Base-by-base conservation (phyloP, 1,284 basidiomycete genomes). In the Apiotrichum sp. region DNA sequence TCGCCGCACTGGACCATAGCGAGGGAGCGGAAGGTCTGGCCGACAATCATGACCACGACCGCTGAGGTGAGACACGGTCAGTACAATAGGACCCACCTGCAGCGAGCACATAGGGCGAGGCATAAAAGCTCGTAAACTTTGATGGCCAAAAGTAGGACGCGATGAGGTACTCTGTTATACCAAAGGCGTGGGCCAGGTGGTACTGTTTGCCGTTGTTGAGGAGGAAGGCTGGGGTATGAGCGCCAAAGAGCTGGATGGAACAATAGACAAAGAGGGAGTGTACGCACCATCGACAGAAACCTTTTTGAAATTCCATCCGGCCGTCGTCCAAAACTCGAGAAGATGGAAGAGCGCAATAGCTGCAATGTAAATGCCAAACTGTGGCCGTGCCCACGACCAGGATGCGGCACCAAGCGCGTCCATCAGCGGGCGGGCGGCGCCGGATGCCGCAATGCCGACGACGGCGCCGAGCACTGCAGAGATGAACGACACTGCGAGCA, bases 1-100 rank as follows among this genome's bases (percentile, higher is more conserved):
- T 84, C 85, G 29, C 86, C 83, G 1, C 96, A 95, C 64, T 96
- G 90, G 52, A 98, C 87, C 96, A 99, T 99, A 14, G 96, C 93
- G 22, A 83, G 71, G 3, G 92, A 92, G 48, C 96, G 84, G 55
- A 97, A 70, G 0, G 77, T 62, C 77, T 98, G 96, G 1, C 91
- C 92, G 6, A 80, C 22, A 22, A 22, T 22, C 22, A 22, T 22
- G 22, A 22, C 22, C 22, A 22, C 22, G 22, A 22, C 22, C 22
- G 22, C 22, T 22, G 22, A 22, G 22, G 22, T 22, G 22, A 22
- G 22, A 22, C 22, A 22, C 22, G 22, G 22, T 22, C 22, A 22
- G 22, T 22, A 22, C 22, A 22, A 22, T 22, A 22, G 22, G 22
- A 22, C 22, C 22, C 22, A 22, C 22, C 22, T 22, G 42, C 11